Base-by-base conservation (phyloP, 2,329 filamentous ascomycete genomes). In the Parastagonospora nodorum region DNA sequence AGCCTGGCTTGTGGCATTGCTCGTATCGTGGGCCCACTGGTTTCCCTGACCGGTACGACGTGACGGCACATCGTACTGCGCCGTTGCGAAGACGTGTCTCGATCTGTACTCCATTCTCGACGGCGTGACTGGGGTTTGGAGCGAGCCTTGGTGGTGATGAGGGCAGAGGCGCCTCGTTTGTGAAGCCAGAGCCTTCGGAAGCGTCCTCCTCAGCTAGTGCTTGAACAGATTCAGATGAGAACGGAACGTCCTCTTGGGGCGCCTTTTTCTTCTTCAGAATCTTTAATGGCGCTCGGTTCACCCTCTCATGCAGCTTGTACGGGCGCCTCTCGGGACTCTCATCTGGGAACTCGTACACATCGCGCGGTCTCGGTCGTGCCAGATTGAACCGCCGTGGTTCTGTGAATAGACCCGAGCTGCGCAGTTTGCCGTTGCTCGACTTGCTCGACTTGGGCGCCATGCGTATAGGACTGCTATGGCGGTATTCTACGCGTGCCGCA, bases 401-500 rank as follows among this genome's bases (percentile, higher is more conserved):
- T 8, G 45, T 38, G 2, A 42, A n/a, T n/a, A 59, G 43, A 45
- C 42, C 61, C 5, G 55, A 55, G 6, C 46, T 54, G 35, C 55
- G 61, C 37, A 69, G 60, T 43, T 63, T 65, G 14, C 64, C 59
- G 11, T 31, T 32, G 6, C 38, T 37, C 24, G 37, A 11, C 14
- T 31, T 32, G 6, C 38, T 37, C 24, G 37, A 11, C 14, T 42
- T 55, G 12, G 30, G 45, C 14, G 16, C 35, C 42, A 43, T 50
- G 5, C 41, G 33, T 30, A 45, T 15, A 10, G 52, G 49, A 27
- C 50, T 59, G 14, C 46, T 37, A 11, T 40, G 46, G 2, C 35
- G 51, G 9, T 45, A 48, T 14, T 53, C 33, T 31, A 61, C 42
- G 27, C 68, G 67, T 24, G 66, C 69, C 14, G 63, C 58, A 49